Conservation (phyloP, 306 rosid species). For the Fragaria vesca region DNA sequence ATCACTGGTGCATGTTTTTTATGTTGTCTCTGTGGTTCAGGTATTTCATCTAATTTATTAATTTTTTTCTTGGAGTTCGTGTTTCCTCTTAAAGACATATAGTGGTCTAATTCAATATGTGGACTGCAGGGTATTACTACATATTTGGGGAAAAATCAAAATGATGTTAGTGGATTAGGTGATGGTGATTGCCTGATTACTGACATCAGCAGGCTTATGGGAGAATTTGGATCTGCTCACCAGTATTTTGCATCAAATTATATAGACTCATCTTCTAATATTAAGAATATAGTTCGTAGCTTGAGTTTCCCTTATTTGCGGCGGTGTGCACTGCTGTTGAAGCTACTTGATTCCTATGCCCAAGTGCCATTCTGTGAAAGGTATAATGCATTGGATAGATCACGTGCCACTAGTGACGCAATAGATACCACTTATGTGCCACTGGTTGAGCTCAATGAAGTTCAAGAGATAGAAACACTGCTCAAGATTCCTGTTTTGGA, state of each 20-base stretch:
- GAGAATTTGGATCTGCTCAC: slow-evolving; percentile 43
- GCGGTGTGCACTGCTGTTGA: slow-evolving; percentile 84
- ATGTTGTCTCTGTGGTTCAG: slow-evolving; percentile 80
- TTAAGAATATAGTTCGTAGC: slow-evolving; percentile 57
- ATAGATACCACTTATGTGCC: slow-evolving; percentile 42
- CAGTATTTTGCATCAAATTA: slow-evolving; percentile 61
- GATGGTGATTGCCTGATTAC: slow-evolving; percentile 59
- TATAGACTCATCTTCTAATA: slow-evolving; percentile 46
- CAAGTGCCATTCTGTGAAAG: slow-evolving; percentile 62
- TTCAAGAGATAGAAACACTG: slow-evolving; percentile 71
- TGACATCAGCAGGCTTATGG: slow-evolving; percentile 60
- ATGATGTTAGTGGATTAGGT: slow-evolving; percentile 40
- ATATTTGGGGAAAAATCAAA: slow-evolving; percentile 46
- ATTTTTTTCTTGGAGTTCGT: slow-evolving; percentile 15
- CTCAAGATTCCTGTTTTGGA: slow-evolving; percentile 77
- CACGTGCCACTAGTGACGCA: slow-evolving; percentile 41
- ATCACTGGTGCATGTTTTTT: slow-evolving; percentile 81
- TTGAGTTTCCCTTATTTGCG: slow-evolving; percentile 81
- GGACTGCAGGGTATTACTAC: slow-evolving; percentile 64
- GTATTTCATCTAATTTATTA: slow-evolving; percentile 38
- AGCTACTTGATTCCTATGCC: slow-evolving; percentile 56
- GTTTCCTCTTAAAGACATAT: slow-evolving; percentile 11
- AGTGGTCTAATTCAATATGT: slow-evolving; percentile 28
- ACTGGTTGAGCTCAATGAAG: slow-evolving; percentile 50
- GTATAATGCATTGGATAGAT: slow-evolving; percentile 49